Evolutionary conservation across 345 rosid genomes (phyloP).

Genomic region (Salix exigua): DNA sequence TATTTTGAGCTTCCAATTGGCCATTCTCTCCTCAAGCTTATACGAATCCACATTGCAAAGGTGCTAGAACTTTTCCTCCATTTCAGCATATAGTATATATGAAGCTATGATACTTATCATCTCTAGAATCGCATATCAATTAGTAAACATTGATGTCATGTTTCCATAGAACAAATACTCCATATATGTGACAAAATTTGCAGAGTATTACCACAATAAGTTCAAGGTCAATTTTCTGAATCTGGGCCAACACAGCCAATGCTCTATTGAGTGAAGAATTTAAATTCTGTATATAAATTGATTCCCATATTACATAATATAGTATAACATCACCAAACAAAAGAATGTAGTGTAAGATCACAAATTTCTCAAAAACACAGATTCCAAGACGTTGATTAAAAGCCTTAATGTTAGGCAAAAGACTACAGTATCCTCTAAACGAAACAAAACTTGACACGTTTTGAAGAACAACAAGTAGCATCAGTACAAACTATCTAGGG

Average conservation of each 20-base stretch:
- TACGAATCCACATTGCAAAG: constrained; percentile 69
- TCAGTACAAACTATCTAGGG: not conserved
- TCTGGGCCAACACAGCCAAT: constrained; percentile 50
- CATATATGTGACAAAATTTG: constrained; percentile 64
- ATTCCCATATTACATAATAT: constrained; percentile 59
- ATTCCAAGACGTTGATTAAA: not conserved
- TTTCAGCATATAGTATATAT: constrained; percentile 49
- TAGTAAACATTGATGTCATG: constrained; percentile 72
- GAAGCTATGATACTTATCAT: constrained; percentile 69
- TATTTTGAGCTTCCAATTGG: constrained; percentile 79
- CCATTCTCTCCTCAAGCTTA: constrained; percentile 78
- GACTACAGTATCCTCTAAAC: not conserved
- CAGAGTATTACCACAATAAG: constrained; percentile 81
- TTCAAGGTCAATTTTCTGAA: constrained; percentile 53
- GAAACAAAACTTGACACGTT: not conserved
- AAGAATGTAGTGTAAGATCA: not conserved
- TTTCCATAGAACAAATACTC: constrained; percentile 67
- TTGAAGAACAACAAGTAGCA: not conserved
- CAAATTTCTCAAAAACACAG: not conserved
- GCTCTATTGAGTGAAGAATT: constrained; percentile 67
- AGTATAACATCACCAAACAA: constrained; percentile 48
- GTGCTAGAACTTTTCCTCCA: constrained; percentile 70
- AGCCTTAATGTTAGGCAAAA: not conserved
- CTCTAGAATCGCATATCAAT: constrained; percentile 50
- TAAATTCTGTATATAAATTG: constrained; percentile 72